Percentiles rank a stretch among this genome's conserved stretches.
phyloP scores from a whole-genome alignment of 2,329 filamentous ascomycete genomes.

The Fusarium sororula region DNA sequence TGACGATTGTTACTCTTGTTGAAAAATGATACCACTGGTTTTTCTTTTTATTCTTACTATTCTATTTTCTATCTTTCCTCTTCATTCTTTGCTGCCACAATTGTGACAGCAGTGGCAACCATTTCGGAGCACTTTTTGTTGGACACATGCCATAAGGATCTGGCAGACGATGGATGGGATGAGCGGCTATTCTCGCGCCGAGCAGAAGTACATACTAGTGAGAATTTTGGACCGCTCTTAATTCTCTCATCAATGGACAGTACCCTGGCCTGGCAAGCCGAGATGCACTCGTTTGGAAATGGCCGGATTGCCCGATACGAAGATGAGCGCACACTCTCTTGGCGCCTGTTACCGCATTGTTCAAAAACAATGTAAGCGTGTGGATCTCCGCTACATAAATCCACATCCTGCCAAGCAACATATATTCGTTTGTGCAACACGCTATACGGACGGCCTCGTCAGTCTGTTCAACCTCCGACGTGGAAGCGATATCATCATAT shows the following conservation, averaged over 20 bases:
- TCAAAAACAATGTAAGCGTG: not conserved
- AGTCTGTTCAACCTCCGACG: not conserved
- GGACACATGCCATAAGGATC: conserved; percentile 19
- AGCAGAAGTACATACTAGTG: not conserved
- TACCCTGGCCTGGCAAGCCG: not conserved
- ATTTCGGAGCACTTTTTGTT: not conserved
- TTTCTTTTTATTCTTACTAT: conserved; percentile 10
- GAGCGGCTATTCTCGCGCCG: not conserved
- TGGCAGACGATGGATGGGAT: conserved; percentile 6
- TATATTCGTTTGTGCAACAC: not conserved
- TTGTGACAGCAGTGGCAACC: conserved; percentile 2
- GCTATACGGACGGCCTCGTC: not conserved
- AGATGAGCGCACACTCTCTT: not conserved
- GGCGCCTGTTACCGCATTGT: not conserved
- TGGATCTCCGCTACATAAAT: not conserved
- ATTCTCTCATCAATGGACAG: not conserved
- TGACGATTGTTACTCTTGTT: conserved; percentile 36
- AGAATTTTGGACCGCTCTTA: not conserved
- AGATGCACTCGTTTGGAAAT: not conserved
- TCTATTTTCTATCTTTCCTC: not conserved
- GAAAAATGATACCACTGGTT: conserved; percentile 44
- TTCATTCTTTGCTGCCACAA: conserved; percentile 10
- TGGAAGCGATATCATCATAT: conserved; percentile 10
- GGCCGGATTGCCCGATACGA: not conserved
- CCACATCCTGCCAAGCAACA: not conserved